These are phyloP conservation scores for Neophaeococcomyces mojaviensis DNA, from an alignment of 2,329 filamentous ascomycete genomes.

Conservation along the genomic window DNA sequence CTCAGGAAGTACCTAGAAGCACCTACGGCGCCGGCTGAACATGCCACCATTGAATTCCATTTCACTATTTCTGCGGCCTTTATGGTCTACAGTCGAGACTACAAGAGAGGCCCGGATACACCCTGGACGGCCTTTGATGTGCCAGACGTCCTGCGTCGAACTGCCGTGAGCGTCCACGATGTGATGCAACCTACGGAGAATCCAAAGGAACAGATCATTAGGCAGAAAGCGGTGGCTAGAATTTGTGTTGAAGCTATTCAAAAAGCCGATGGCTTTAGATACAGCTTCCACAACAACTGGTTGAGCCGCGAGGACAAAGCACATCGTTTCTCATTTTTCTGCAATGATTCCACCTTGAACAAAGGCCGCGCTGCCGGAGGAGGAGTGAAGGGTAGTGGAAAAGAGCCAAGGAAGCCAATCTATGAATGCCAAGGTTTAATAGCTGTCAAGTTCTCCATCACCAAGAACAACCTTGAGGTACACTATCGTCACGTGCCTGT, in stretches of 20 bases:
- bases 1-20: slow-evolving; percentile 17
- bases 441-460: slow-evolving; percentile 21
- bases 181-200: slow-evolving; percentile 15
- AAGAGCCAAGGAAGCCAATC: slow-evolving; percentile 18
- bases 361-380: slow-evolving; percentile 21
- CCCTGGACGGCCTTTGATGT: background rate
- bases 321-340: slow-evolving; percentile 20
- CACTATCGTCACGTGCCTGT: slow-evolving; percentile 21
- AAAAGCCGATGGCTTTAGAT: slow-evolving; percentile 17
- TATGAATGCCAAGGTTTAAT: slow-evolving; percentile 19
- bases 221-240: slow-evolving; percentile 19
- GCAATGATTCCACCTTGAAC: slow-evolving; percentile 21
- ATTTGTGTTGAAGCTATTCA: slow-evolving; percentile 16
- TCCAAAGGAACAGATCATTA: slow-evolving; percentile 15
- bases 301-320: slow-evolving; percentile 21
- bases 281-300: slow-evolving; percentile 23
- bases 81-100: slow-evolving; percentile 12
- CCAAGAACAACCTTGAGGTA: slow-evolving; percentile 19
- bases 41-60: slow-evolving; percentile 20
- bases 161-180: slow-evolving; percentile 19
- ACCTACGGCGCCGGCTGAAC: slow-evolving; percentile 15
- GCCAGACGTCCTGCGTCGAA: slow-evolving; percentile 11
- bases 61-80: slow-evolving; percentile 21
- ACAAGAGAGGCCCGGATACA: slow-evolving; percentile 8
- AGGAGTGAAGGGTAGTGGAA: slow-evolving; percentile 12